Evolutionary conservation across 2,329 filamentous ascomycete species (phyloP), one percentile per base, ranked within the genome.

Genomic region (Zymoseptoria crescenta): DNA sequence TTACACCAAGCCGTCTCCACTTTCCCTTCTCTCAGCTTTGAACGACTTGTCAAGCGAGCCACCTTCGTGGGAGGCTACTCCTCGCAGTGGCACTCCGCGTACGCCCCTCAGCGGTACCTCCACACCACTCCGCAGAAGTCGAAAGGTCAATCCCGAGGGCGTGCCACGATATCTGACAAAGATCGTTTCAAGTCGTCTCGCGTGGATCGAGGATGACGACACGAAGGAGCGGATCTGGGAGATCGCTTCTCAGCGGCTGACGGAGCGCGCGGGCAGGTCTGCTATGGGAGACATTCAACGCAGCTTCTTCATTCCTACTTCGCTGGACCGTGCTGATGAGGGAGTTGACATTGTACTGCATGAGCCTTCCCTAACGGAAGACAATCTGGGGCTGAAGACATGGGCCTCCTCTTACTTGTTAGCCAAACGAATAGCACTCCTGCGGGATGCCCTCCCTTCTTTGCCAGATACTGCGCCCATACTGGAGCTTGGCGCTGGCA

Each of bases 391-490:
- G 1, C 81, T 95, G 72, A 97, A 99, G 74, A 99, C 94, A 0
- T 97, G 94, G 94, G 90, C 89, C 0, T 93, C 91, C 0, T 93
- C 91, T 0, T 95, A 91, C 69, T 81, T 95, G 1, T 84, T 97
- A 4, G 88, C 93, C 0, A 87, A 84, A 65, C 84, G 88, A 24
- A 81, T 97, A 27, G 69, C 70, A 53, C 62, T 60, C 2, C 69
- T 81, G 19, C 63, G 52, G 20, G 49, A 61, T 20, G 58, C 60
- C 16, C 55, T 69, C 21, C 62, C 64, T 5, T 30, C 57, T 16
- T 49, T 60, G 8, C 52, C 55, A 20, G 57, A 55, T 27, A 51
- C 62, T 50, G 63, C 57, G 24, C 52, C 61, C 13, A 77, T 81
- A 5, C 79, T 97, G 8, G 93, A 97, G 71, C 81, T 97, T 1